phyloP scores from a whole-genome alignment of 352 stramenopile species.

The Globisporangium carolinianum region DNA sequence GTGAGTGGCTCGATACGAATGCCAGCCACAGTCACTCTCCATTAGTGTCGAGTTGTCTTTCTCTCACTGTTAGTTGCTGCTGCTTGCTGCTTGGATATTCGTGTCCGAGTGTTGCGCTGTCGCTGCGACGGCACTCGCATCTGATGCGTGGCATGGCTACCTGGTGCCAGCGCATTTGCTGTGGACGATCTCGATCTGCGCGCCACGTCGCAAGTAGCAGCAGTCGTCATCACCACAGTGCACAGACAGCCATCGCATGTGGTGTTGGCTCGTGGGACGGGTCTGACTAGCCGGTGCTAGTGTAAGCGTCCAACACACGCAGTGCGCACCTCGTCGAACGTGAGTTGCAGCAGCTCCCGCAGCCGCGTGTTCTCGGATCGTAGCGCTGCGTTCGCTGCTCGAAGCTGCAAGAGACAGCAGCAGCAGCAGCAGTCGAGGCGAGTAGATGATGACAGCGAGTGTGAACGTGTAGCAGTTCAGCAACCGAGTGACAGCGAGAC shows the following conservation, averaged over 20 bases:
- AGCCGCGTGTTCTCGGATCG: conserved; percentile 27
- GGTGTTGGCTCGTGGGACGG: no score
- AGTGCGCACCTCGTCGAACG: conserved; percentile 18
- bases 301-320: neutral
- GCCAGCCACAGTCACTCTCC: no score
- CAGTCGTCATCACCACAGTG: neutral
- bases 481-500: no score
- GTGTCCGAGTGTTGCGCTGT: neutral
- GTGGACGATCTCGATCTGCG: neutral
- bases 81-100: no score
- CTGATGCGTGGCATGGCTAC: neutral
- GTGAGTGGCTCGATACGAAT: no score
- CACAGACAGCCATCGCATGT: no score
- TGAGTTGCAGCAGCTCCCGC: conserved; percentile 25
- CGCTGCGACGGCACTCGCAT: neutral
- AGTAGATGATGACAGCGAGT: neutral
- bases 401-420: conserved; percentile 9
- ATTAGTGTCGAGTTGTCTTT: no score
- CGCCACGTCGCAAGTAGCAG: neutral
- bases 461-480: no score
- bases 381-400: conserved; percentile 18
- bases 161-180: neutral
- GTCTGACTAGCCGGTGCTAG: no score
- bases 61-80: no score
- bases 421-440: neutral